These are phyloP conservation scores for Myriangium duriaei DNA, from an alignment of 2,329 filamentous ascomycete species.

Conservation along the genomic window DNA sequence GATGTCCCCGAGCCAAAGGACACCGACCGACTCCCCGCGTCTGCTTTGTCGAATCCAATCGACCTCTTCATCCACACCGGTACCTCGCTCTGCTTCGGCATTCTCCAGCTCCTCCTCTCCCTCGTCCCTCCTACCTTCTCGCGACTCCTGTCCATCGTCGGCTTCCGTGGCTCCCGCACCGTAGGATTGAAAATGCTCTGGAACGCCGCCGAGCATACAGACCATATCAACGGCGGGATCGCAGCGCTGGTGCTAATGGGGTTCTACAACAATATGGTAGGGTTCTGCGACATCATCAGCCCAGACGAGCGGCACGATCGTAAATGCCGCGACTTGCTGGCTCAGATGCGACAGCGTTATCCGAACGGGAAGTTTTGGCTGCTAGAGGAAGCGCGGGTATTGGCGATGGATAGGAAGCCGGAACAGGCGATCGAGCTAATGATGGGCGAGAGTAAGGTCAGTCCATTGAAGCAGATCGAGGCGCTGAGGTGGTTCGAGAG, in stretches of 20 bases:
- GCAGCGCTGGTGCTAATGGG: constrained; percentile 67
- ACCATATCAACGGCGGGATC: constrained; percentile 87
- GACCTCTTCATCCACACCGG: constrained; percentile 86
- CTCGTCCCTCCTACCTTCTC: constrained; percentile 85
- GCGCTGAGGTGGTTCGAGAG: constrained; percentile 79
- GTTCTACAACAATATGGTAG: constrained; percentile 80
- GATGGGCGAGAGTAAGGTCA: constrained; percentile 25
- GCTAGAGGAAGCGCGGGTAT: constrained; percentile 72
- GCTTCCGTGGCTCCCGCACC: constrained; percentile 79
- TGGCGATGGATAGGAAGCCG: constrained; percentile 54
- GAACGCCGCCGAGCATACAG: constrained; percentile 65
- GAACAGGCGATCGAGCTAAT: constrained; percentile 52
- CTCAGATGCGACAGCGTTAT: constrained; percentile 63
- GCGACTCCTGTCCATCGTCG: constrained; percentile 75
- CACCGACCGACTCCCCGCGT: constrained; percentile 13
- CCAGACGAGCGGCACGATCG: constrained; percentile 54
- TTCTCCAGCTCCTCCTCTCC: constrained; percentile 75
- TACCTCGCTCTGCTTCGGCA: constrained; percentile 77
- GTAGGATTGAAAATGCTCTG: constrained; percentile 77
- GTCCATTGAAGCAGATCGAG: constrained; percentile 76
- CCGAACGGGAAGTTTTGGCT: constrained; percentile 76
- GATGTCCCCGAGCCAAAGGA: not conserved
- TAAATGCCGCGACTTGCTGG: constrained; percentile 54
- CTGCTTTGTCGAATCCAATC: constrained; percentile 53
- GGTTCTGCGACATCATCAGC: constrained; percentile 77